Evolutionary conservation across 306 rosid species (phyloP).

Genomic region (Ammopiptanthus mongolicus): DNA sequence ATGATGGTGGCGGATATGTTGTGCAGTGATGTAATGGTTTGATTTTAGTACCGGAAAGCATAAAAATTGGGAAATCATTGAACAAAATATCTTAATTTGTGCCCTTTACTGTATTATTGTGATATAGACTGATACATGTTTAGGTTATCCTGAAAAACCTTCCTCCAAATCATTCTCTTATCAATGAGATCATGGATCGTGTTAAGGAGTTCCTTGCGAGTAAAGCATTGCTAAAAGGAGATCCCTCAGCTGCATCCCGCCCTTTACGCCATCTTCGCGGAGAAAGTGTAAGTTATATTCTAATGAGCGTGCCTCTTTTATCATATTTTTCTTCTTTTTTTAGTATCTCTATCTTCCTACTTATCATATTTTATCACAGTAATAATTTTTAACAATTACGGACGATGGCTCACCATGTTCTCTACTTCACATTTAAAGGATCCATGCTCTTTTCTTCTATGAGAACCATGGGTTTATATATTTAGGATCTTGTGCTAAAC

Average conservation of each 20-base stretch:
- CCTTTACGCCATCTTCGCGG: slow-evolving; percentile 67
- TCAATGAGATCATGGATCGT: slow-evolving; percentile 66
- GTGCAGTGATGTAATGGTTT: not conserved
- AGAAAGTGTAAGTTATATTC: slow-evolving; percentile 56
- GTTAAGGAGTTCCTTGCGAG: slow-evolving; percentile 87
- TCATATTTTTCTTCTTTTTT: not conserved
- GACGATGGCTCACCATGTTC: not conserved
- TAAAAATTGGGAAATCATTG: slow-evolving; percentile 11
- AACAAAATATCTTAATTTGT: slow-evolving; percentile 1
- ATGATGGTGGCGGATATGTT: not conserved
- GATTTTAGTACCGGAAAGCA: not conserved
- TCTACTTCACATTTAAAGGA: not conserved
- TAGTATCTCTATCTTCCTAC: not conserved
- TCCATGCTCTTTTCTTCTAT: not conserved
- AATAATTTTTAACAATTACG: not conserved
- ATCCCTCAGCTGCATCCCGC: slow-evolving; percentile 46
- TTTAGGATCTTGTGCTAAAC: not conserved
- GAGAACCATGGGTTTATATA: not conserved
- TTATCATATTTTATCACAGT: not conserved
- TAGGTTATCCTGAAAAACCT: slow-evolving; percentile 86
- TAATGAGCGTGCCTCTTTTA: not conserved
- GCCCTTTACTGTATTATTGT: slow-evolving; percentile 16
- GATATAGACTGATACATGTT: slow-evolving; percentile 21
- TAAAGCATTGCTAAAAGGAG: slow-evolving; percentile 79
- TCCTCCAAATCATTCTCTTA: slow-evolving; percentile 82